Evolutionary conservation across 1,139 yeast species (phyloP).

Genomic region (Yamadazyma epiphylla): DNA sequence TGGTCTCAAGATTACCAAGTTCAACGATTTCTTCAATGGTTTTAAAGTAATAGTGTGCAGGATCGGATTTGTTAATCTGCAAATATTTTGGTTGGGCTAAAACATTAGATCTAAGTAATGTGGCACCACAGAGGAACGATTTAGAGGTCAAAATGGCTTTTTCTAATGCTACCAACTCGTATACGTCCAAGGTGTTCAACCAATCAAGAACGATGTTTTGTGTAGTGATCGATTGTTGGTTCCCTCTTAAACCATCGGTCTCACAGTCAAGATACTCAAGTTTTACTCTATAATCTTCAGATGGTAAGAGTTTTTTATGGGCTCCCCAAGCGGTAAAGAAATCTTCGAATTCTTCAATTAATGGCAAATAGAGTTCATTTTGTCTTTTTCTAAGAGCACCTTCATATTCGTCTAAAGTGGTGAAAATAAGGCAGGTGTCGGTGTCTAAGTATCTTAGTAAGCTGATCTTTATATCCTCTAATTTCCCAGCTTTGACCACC

Average conservation of each 20-base stretch:
- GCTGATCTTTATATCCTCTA: constrained; percentile 50
- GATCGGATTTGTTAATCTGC: constrained; percentile 30
- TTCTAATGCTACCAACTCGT: constrained; percentile 86
- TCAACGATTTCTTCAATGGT: constrained; percentile 70
- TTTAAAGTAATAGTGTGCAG: constrained; percentile 26
- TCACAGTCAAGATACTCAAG: constrained; percentile 75
- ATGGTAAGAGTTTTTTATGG: constrained; percentile 25
- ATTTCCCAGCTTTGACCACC: constrained; percentile 56
- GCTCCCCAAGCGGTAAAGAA: constrained; percentile 46
- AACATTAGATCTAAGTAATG: constrained; percentile 37
- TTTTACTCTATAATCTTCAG: constrained; percentile 20
- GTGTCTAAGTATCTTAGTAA: constrained; percentile 85
- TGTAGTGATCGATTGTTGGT: constrained; percentile 60
- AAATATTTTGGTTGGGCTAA: constrained; percentile 21
- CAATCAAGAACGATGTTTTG: constrained; percentile 62
- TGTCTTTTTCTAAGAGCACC: constrained; percentile 78
- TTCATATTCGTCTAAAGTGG: constrained; percentile 79
- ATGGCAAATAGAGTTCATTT: constrained; percentile 69
- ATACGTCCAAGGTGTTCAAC: constrained; percentile 58
- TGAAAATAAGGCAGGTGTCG: constrained; percentile 83
- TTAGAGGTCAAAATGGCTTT: constrained; percentile 81
- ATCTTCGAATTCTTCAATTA: constrained; percentile 63
- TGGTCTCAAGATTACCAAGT: constrained; percentile 77
- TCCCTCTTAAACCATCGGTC: constrained; percentile 74
- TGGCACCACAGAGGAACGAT: constrained; percentile 76